Evolutionary conservation across 2,329 filamentous ascomycete genomes (phyloP).

Genomic region (Mariannaea elegans): DNA sequence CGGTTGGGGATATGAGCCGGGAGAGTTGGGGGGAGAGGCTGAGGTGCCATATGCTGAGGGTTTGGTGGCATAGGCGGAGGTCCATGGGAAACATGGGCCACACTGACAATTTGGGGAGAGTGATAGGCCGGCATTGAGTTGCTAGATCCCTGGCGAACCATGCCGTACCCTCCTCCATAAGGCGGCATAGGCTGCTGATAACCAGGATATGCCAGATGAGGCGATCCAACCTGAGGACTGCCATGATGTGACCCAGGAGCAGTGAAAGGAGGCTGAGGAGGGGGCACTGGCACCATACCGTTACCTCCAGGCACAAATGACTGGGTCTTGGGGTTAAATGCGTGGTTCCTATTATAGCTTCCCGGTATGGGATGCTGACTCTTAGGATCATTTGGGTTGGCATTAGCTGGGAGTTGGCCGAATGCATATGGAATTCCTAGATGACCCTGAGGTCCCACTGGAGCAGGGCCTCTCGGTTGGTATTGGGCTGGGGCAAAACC

Average conservation of each 20-base stretch:
- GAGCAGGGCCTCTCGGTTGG: constrained; percentile 42
- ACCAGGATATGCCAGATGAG: constrained; percentile 59
- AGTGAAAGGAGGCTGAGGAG: constrained; percentile 58
- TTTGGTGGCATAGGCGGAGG: constrained; percentile 50
- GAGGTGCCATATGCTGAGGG: constrained; percentile 49
- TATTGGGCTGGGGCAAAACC: constrained; percentile 45
- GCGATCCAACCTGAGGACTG: constrained; percentile 62
- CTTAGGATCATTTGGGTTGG: constrained; percentile 75
- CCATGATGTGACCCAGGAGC: constrained; percentile 60
- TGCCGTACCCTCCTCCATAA: constrained; percentile 61
- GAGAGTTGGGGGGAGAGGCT: constrained; percentile 55
- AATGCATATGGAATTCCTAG: constrained; percentile 72
- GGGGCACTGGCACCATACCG: constrained; percentile 58
- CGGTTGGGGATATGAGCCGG: constrained; percentile 57
- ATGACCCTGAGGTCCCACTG: constrained; percentile 40
- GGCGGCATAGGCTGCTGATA: constrained; percentile 57
- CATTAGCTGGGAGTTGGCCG: constrained; percentile 77
- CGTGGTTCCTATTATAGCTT: constrained; percentile 78
- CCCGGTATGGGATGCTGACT: constrained; percentile 85
- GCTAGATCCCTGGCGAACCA: constrained; percentile 66
- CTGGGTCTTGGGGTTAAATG: constrained; percentile 94
- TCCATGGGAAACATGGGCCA: constrained; percentile 50
- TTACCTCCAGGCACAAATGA: constrained; percentile 79
- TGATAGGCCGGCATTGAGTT: constrained; percentile 63
- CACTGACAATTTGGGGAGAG: constrained; percentile 42